Conservation (phyloP, 2,329 filamentous ascomycete genomes). For the Fusarium sp. region DNA sequence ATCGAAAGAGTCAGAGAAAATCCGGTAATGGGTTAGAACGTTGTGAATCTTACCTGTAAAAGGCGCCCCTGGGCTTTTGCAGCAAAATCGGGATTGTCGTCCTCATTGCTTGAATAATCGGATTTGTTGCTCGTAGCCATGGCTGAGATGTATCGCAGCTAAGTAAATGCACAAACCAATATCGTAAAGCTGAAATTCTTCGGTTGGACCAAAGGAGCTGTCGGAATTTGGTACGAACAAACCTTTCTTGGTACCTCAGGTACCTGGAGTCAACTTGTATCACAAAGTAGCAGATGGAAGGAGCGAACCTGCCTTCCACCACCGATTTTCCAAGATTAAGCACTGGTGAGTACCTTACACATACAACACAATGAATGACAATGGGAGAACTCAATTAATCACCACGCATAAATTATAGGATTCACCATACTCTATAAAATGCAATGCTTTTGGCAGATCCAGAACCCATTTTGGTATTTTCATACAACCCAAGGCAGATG, state of each 20-base stretch:
- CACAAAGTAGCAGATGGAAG: background rate
- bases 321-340: background rate
- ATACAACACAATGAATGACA: background rate
- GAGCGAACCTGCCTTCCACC: background rate
- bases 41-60: constrained; percentile 26
- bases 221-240: background rate
- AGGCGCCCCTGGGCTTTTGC: constrained; percentile 44
- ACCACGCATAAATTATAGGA: constrained; percentile 9
- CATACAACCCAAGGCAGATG: constrained; percentile 47
- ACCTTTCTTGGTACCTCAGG: background rate
- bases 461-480: constrained; percentile 48
- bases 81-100: constrained; percentile 37
- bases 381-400: background rate
- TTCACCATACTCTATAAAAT: constrained; percentile 19
- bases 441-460: constrained; percentile 39
- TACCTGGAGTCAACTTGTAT: background rate
- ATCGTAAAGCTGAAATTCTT: background rate
- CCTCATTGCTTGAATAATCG: constrained; percentile 29
- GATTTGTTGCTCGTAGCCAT: constrained; percentile 32
- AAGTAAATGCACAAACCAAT: background rate
- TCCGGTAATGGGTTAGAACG: rapidly evolving
- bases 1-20: background rate
- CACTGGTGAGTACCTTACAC: background rate
- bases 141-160: background rate
- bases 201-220: background rate